Evolutionary conservation across 2,329 filamentous ascomycete species (phyloP).

Genomic region (Corinectria fuckeliana): DNA sequence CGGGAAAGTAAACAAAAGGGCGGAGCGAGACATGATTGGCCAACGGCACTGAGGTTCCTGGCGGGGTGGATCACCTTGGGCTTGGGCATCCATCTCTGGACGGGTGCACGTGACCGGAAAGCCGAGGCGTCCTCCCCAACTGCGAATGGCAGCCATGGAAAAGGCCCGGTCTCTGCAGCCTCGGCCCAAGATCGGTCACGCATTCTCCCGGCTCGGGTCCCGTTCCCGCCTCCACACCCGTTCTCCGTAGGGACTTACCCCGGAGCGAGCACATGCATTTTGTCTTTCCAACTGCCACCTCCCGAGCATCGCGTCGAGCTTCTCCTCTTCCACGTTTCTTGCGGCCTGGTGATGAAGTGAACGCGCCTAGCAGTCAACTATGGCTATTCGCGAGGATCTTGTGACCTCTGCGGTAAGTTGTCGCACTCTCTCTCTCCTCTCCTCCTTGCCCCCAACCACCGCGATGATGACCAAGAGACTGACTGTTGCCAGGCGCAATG

Average conservation of each 20-base stretch:
- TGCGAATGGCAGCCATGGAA: neutral
- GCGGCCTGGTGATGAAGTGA: conserved; percentile 33
- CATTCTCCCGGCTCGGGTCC: conserved; percentile 32
- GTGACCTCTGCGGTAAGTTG: conserved; percentile 76
- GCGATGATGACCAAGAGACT: conserved; percentile 17
- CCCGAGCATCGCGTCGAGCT: conserved; percentile 19
- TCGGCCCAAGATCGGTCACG: conserved; percentile 42
- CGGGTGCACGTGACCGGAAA: no score
- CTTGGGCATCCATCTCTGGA: neutral
- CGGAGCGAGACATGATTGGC: conserved; percentile 37
- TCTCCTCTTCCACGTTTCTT: conserved; percentile 19
- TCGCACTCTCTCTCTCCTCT: neutral
- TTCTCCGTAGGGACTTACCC: conserved; percentile 22
- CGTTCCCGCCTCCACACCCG: conserved; percentile 37
- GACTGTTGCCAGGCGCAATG: conserved; percentile 48
- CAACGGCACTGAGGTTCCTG: neutral
- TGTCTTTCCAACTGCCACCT: conserved; percentile 27
- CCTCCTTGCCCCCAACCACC: conserved; percentile 10
- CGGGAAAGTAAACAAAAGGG: conserved; percentile 52
- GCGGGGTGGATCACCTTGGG: neutral
- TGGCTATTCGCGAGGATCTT: conserved; percentile 93
- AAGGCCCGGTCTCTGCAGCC: conserved; percentile 33
- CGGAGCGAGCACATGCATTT: conserved; percentile 41
- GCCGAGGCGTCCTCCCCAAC: no score
- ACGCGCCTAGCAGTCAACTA: conserved; percentile 47